phyloP scores from a whole-genome alignment of 2,329 filamentous ascomycete species.

The Epichloe bromicola region DNA sequence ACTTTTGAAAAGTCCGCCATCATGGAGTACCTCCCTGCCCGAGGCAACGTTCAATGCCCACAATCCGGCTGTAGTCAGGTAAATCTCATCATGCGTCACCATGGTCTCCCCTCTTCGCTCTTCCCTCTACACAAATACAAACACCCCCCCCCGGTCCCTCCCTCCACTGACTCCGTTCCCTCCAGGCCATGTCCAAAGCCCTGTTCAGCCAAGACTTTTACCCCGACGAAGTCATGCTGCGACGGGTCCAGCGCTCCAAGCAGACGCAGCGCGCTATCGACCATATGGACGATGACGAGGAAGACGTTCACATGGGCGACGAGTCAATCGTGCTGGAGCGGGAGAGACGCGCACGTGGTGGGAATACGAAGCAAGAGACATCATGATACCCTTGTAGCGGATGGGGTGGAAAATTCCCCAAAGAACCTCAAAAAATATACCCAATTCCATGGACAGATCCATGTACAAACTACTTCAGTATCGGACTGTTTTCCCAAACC shows the following conservation, averaged over 20 bases:
- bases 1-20: slow-evolving; percentile 58
- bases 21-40: slow-evolving; percentile 37
- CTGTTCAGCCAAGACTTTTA: slow-evolving; percentile 35
- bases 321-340: slow-evolving; percentile 14
- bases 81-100: slow-evolving; percentile 4
- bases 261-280: slow-evolving; percentile 25
- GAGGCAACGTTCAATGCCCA: slow-evolving; percentile 42
- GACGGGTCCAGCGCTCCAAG: slow-evolving; percentile 43
- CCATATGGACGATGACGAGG: slow-evolving; percentile 30
- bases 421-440: too few species aligned
- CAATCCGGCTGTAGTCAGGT: slow-evolving; percentile 51
- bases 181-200: slow-evolving; percentile 31
- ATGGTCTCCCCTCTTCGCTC: not conserved
- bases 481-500: too few species aligned
- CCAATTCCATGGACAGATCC: too few species aligned
- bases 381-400: not conserved
- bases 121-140: not conserved
- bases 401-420: too few species aligned
- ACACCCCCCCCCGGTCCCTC: too few species aligned
- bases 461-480: too few species aligned
- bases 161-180: not conserved
- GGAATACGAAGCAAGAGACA: slow-evolving; percentile 13
- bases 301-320: slow-evolving; percentile 10
- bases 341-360: slow-evolving; percentile 11
- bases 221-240: slow-evolving; percentile 41